phyloP scores from a whole-genome alignment of 2,329 filamentous ascomycete species.

The Penicillium sp. region DNA sequence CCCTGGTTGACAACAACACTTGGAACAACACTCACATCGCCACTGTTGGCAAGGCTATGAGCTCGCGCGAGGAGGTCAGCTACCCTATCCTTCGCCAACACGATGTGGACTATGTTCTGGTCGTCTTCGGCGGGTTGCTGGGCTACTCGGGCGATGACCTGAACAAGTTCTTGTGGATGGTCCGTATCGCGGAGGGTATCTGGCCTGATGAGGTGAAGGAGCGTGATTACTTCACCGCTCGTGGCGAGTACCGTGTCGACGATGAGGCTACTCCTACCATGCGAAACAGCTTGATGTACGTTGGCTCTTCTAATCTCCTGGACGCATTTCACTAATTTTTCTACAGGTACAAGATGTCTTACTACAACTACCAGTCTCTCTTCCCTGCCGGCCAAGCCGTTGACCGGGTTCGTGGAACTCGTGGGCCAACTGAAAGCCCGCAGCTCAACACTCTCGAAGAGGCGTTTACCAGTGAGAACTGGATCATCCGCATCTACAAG shows the following conservation, averaged over 20 bases:
- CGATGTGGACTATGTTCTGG: slow-evolving; percentile 97
- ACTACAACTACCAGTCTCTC: slow-evolving; percentile 92
- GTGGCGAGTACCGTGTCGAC: slow-evolving; percentile 94
- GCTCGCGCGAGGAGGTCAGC: slow-evolving; percentile 93
- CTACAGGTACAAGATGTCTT: slow-evolving; percentile 98
- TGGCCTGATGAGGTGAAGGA: slow-evolving; percentile 99
- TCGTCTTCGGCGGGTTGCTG: slow-evolving; percentile 93
- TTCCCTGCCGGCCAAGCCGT: slow-evolving; percentile 89
- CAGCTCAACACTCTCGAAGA: slow-evolving; percentile 89
- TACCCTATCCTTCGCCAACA: slow-evolving; percentile 98
- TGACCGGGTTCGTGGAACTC: slow-evolving; percentile 83
- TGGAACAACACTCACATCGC: slow-evolving; percentile 99
- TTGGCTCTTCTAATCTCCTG: slow-evolving; percentile 20
- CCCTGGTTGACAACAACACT: slow-evolving; percentile 98
- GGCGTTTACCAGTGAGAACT: slow-evolving; percentile 98
- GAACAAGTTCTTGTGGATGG: slow-evolving; percentile 99
- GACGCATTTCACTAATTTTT: slow-evolving; percentile 26
- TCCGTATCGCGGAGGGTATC: slow-evolving; percentile 96
- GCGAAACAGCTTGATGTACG: slow-evolving; percentile 99
- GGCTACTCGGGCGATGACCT: slow-evolving; percentile 99
- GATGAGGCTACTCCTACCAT: slow-evolving; percentile 92
- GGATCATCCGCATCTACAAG: slow-evolving; percentile 99
- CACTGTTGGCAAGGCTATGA: slow-evolving; percentile 98
- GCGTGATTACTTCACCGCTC: slow-evolving; percentile 89
- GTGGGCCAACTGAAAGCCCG: slow-evolving; percentile 81